Conservation (phyloP, 75 land plant species). For the Cunninghamia lanceolata region DNA sequence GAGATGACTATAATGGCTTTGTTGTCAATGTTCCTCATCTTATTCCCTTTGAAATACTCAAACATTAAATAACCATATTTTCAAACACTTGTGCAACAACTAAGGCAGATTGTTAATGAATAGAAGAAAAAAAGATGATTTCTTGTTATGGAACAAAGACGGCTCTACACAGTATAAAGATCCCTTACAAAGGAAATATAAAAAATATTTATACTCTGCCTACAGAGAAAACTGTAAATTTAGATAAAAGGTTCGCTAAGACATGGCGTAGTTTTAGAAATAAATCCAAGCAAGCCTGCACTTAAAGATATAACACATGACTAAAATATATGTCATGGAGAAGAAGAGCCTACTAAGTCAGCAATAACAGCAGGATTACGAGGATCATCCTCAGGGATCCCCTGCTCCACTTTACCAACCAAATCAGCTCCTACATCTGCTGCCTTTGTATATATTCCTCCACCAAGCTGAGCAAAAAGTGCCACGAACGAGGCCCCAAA, state of each 20-base stretch:
- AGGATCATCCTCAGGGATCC: conserved; percentile 99
- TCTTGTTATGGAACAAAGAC: background rate
- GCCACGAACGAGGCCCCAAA: conserved; percentile 99
- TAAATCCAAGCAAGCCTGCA: background rate
- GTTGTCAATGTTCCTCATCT: background rate
- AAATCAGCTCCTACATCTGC: conserved; percentile 99
- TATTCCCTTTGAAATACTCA: background rate
- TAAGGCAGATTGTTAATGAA: background rate
- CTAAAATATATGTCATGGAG: background rate
- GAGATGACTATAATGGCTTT: background rate
- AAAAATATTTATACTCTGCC: background rate
- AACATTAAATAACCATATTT: too few relatives aligned
- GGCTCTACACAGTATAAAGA: background rate
- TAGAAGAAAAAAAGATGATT: background rate
- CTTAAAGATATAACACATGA: background rate
- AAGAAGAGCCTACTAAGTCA: conserved; percentile 64
- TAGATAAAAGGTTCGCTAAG: background rate
- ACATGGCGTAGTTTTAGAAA: background rate
- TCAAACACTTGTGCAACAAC: background rate
- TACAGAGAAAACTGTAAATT: background rate
- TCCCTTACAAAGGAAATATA: background rate
- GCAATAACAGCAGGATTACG: conserved; percentile 99
- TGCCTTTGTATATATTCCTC: conserved; percentile 98
- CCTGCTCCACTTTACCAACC: conserved; percentile 99
- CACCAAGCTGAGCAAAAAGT: conserved; percentile 98